These are phyloP conservation scores for Starmera pachycereana DNA, from an alignment of 805 yeast genomes.

Conservation along the genomic window DNA sequence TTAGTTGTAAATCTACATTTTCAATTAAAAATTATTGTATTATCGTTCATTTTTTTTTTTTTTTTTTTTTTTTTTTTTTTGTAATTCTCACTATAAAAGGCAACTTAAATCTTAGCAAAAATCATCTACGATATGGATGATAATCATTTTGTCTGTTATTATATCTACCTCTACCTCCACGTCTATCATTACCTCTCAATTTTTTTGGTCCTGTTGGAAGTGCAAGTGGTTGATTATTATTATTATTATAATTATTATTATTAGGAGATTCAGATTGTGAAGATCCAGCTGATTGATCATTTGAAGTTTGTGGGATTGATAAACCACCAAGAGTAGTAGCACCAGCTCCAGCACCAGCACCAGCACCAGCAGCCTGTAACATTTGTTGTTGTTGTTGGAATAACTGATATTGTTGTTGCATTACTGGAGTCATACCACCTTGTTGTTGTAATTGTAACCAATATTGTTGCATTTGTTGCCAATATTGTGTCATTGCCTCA, in stretches of 20 bases:
- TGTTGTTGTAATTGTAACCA: conserved; percentile 48
- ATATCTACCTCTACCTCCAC: conserved; percentile 11
- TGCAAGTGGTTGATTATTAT: no score
- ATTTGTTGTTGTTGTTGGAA: conserved; percentile 18
- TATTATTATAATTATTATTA: no score
- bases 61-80: no score
- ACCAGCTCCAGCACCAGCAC: no score
- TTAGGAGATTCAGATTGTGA: not conserved
- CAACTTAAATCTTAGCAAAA: not conserved
- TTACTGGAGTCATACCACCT: conserved; percentile 16
- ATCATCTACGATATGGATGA: conserved; percentile 30
- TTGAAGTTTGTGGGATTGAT: conserved; percentile 21
- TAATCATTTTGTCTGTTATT: conserved; percentile 22
- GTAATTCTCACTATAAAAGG: no score
- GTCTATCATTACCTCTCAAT: conserved; percentile 18
- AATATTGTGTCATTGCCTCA: conserved; percentile 54
- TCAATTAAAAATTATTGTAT: no score
- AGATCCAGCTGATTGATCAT: conserved; percentile 7
- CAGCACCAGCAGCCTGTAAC: conserved; percentile 18
- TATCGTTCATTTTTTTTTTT: not conserved
- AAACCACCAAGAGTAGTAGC: no score
- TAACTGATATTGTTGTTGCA: conserved; percentile 14
- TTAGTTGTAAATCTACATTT: no score
- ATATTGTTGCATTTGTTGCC: conserved; percentile 51
- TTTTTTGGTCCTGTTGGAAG: conserved; percentile 46